Evolutionary conservation across 805 yeast genomes (phyloP).

Genomic region (Yarrowia yakushimensis): DNA sequence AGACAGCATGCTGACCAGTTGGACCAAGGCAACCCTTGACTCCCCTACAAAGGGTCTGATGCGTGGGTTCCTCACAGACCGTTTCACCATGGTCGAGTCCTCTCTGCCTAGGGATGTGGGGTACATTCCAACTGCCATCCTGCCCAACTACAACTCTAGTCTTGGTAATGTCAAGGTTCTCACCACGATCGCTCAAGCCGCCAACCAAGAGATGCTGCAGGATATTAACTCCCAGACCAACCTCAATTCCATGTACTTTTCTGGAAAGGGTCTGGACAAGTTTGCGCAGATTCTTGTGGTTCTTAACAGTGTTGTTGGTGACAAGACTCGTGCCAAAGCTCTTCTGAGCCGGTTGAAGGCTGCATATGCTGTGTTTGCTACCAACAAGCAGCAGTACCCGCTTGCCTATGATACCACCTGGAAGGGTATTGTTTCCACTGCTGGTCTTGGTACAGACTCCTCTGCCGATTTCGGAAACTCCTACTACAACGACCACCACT

Average conservation of each 20-base stretch:
- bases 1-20: slow-evolving; percentile 31
- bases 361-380: slow-evolving; percentile 62
- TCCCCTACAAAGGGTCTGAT: slow-evolving; percentile 45
- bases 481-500: slow-evolving; percentile 81
- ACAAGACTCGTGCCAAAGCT: slow-evolving; percentile 46
- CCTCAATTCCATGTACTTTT: slow-evolving; percentile 77
- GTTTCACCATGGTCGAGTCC: slow-evolving; percentile 36
- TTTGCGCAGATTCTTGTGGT: slow-evolving; percentile 75
- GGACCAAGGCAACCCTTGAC: slow-evolving; percentile 40
- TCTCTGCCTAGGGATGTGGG: slow-evolving; percentile 41
- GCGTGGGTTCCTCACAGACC: slow-evolving; percentile 37
- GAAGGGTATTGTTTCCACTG: slow-evolving; percentile 74
- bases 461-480: slow-evolving; percentile 72
- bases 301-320: slow-evolving; percentile 58
- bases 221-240: slow-evolving; percentile 41
- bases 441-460: slow-evolving; percentile 45
- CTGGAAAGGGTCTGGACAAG: slow-evolving; percentile 79
- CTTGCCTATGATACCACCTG: slow-evolving; percentile 68
- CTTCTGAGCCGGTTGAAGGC: slow-evolving; percentile 54
- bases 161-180: slow-evolving; percentile 39
- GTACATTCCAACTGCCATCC: slow-evolving; percentile 54
- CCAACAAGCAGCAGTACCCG: slow-evolving; percentile 62
- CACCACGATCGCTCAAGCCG: slow-evolving; percentile 43
- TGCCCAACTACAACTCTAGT: slow-evolving; percentile 41
- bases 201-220: slow-evolving; percentile 45